A percentile compares a stretch with the other conserved stretches of the same genome.
These are phyloP conservation scores for Rhododendron williamsianum DNA, from an alignment of 148 eudicot genomes.

Conservation along the genomic window DNA sequence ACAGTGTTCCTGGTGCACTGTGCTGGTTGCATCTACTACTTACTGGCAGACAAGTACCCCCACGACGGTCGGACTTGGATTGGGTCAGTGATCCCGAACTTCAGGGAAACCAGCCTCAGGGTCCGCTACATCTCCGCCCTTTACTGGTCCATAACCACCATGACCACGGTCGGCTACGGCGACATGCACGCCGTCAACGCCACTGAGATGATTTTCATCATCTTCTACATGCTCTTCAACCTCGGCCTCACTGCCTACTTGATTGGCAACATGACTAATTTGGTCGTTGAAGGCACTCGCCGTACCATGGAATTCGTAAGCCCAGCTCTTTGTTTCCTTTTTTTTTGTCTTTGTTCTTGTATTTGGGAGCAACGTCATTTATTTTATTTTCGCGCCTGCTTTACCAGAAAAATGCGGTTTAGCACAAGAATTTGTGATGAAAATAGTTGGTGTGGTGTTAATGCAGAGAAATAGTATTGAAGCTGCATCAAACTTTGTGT, in stretches of 20 bases:
- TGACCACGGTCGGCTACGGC: slow-evolving; percentile 88
- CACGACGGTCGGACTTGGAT: slow-evolving; percentile 76
- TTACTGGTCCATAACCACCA: slow-evolving; percentile 83
- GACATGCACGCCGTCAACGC: slow-evolving; percentile 83
- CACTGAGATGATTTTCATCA: slow-evolving; percentile 68
- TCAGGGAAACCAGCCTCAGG: slow-evolving; percentile 51
- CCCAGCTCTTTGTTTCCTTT: neutral
- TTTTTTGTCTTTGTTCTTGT: too few species aligned
- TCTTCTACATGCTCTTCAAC: slow-evolving; percentile 85
- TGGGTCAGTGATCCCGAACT: slow-evolving; percentile 56
- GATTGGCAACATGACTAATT: slow-evolving; percentile 89
- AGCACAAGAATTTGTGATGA: neutral
- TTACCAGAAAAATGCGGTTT: neutral
- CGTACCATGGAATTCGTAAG: slow-evolving; percentile 89
- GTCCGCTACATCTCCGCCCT: slow-evolving; percentile 66
- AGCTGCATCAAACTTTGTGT: slow-evolving; percentile 69
- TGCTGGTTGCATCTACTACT: slow-evolving; percentile 71
- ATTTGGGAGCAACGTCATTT: neutral
- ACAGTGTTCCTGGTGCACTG: slow-evolving; percentile 70
- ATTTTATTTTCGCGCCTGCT: neutral
- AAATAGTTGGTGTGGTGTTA: neutral
- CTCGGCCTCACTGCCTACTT: slow-evolving; percentile 83
- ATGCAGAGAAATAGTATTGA: slow-evolving; percentile 63
- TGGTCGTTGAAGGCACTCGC: slow-evolving; percentile 82
- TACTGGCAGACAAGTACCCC: slow-evolving; percentile 70